Conservation (phyloP, 192 early-diverging fungal species). For the Backusella liffmaniae region DNA sequence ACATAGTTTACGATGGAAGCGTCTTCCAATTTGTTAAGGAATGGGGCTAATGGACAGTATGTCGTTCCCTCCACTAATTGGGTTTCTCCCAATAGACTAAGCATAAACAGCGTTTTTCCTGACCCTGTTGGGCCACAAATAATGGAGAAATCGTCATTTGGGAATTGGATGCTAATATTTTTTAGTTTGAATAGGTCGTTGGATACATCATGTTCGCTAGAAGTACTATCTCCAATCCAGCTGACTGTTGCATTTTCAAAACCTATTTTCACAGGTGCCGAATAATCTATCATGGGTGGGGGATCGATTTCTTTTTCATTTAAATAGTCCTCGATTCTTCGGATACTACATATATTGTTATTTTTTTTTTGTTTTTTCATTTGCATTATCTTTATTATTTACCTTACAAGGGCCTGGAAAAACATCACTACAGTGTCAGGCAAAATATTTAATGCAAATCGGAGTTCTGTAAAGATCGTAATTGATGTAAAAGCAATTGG, state of each 20-base stretch:
- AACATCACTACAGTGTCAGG: constrained; percentile 69
- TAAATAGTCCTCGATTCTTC: constrained; percentile 41
- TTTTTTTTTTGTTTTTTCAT: neutral
- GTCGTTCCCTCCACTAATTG: constrained; percentile 24
- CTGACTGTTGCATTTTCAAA: constrained; percentile 49
- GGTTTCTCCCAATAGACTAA: constrained; percentile 77
- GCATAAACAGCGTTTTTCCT: constrained; percentile 83
- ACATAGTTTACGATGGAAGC: neutral
- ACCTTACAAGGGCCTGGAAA: constrained; percentile 67
- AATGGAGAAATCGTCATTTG: neutral
- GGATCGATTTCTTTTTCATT: constrained; percentile 42
- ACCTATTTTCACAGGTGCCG: constrained; percentile 28
- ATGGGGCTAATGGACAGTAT: constrained; percentile 28
- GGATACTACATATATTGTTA: constrained; percentile 28
- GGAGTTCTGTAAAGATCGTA: constrained; percentile 83
- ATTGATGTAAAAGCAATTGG: constrained; percentile 82
- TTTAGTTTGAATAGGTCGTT: neutral
- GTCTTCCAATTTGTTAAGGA: neutral
- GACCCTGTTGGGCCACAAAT: neutral
- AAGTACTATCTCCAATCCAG: constrained; percentile 28
- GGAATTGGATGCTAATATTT: neutral
- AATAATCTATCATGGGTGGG: constrained; percentile 11
- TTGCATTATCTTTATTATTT: neutral
- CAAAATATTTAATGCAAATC: constrained; percentile 79
- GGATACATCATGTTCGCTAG: neutral